A percentile compares a stretch with the other conserved stretches of the same genome.
These are phyloP conservation scores for Testicularia cyperi DNA, from an alignment of 1,284 basidiomycete genomes.

Conservation along the genomic window DNA sequence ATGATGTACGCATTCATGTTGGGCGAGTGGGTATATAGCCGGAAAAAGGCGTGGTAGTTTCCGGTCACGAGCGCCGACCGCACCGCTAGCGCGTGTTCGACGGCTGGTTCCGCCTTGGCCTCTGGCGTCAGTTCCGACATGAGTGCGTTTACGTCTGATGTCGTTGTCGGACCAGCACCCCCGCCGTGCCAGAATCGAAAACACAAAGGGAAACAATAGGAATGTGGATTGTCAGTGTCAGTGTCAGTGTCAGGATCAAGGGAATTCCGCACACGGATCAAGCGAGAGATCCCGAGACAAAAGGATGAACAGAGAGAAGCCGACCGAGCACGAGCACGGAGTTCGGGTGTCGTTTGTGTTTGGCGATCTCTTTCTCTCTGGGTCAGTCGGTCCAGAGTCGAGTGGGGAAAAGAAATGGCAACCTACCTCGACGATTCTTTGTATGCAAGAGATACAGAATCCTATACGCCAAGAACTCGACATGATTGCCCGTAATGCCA, in stretches of 20 bases:
- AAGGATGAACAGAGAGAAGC: too few species aligned
- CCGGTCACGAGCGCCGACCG: constrained; percentile 84
- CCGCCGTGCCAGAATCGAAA: too few species aligned
- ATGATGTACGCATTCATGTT: constrained; percentile 99
- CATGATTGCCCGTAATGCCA: constrained; percentile 82
- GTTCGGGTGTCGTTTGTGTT: too few species aligned
- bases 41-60: constrained; percentile 91
- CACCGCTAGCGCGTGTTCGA: constrained; percentile 84
- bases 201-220: not conserved
- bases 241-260: too few species aligned
- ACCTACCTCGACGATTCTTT: constrained; percentile 81
- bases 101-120: constrained; percentile 77
- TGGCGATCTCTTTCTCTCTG: too few species aligned
- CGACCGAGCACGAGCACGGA: too few species aligned
- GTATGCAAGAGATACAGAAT: constrained; percentile 95
- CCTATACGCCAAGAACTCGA: constrained; percentile 96
- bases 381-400: not conserved
- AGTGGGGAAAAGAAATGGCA: not conserved
- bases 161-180: too few species aligned
- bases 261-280: too few species aligned
- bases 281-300: too few species aligned
- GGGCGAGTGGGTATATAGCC: constrained; percentile 78
- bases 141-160: constrained; percentile 91
- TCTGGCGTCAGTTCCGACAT: constrained; percentile 90
- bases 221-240: too few species aligned